Evolutionary conservation across 2,329 filamentous ascomycete genomes (phyloP), one percentile per base, ranked within the genome.

Genomic region (Cordyceps sp.): DNA sequence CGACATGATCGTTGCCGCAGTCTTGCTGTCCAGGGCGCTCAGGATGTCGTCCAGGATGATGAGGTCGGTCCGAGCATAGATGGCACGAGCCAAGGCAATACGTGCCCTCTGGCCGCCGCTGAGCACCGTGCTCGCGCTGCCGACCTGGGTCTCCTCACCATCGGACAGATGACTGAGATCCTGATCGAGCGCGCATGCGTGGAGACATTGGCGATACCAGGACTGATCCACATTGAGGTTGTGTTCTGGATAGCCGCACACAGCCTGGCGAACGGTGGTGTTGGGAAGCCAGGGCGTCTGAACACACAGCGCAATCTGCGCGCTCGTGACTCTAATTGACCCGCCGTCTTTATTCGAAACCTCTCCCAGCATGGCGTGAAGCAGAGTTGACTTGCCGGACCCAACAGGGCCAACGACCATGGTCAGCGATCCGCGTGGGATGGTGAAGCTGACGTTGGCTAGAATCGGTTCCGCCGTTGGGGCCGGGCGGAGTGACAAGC

Each of bases 21-120:
- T 45, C 8, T 26, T 30, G 16, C 18, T 34, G 14, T 94, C 85
- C 10, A 94, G 84, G 1, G 85, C 85, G 9, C 83, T 92, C 9
- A 93, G 64, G 39, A 82, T 77, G 50, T 94, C 86, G 45, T 94
- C 86, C 7, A 94, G 64, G 13, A 94, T 61, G 46, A 93, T 92
- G 31, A 93, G 69, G 50, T 93, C 84, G 12, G 85, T 81, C 42
- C 85, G 73, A 33, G 86, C 82, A 48, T 94, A 94, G 3, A 93
- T 83, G 26, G 86, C 86, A 50, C 86, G 69, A 25, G 86, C 86
- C 32, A 94, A 64, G 10, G 82, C 85, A 39, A 94, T 64, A 33
- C 85, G 78, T 33, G 84, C 84, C 57, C 92, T 93, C 50, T 94
- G 85, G 14, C 85, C 85, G 39, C 84, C 84, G 39, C 83, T 92